A percentile compares a stretch with the other conserved stretches of the same genome.
Evolutionary conservation across 1,284 basidiomycete genomes (phyloP).

Genomic region (Naganishia sp.): DNA sequence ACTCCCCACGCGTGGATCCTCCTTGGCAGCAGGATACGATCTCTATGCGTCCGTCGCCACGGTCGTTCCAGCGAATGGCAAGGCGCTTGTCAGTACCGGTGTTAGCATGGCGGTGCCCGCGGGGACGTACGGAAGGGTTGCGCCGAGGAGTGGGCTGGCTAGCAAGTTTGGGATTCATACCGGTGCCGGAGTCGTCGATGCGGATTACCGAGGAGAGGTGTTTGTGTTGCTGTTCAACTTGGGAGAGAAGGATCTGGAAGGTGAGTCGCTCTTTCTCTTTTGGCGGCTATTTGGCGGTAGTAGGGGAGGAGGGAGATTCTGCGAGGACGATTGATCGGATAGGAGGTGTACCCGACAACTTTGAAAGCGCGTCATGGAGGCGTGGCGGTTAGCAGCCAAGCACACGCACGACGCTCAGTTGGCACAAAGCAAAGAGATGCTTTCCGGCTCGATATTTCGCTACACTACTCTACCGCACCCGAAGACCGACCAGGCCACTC

Average conservation of each 20-base stretch:
- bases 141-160: constrained; percentile 87
- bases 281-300: too few species aligned
- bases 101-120: constrained; percentile 87
- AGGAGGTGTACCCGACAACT: too few species aligned
- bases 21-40: constrained; percentile 89
- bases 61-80: constrained; percentile 76
- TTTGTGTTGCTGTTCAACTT: constrained; percentile 96
- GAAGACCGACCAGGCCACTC: too few species aligned
- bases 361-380: too few species aligned
- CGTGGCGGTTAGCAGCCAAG: too few species aligned
- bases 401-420: too few species aligned
- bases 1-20: constrained; percentile 83
- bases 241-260: constrained; percentile 81
- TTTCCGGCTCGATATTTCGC: too few species aligned
- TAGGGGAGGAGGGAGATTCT: too few species aligned
- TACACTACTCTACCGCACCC: too few species aligned
- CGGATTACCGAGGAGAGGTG: constrained; percentile 89
- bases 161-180: constrained; percentile 97
- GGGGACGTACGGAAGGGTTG: constrained; percentile 93
- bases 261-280: constrained; percentile 55
- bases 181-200: constrained; percentile 94
- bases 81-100: constrained; percentile 86
- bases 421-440: too few species aligned
- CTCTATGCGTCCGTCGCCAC: constrained; percentile 84
- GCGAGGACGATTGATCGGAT: too few species aligned